Evolutionary conservation across 306 rosid genomes (phyloP).

Genomic region (Gastrolobium villosum): DNA sequence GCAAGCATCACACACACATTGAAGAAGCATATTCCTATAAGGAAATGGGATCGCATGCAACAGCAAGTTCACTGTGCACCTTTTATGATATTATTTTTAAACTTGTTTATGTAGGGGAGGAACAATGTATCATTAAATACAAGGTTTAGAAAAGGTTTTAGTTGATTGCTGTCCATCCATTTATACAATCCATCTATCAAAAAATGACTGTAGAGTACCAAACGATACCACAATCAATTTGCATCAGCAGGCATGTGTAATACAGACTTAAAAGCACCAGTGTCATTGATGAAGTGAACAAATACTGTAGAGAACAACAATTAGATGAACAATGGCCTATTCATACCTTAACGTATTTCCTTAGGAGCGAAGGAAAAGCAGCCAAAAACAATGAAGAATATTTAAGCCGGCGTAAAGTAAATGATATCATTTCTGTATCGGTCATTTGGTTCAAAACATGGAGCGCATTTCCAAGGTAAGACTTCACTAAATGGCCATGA

Average conservation of each 20-base stretch:
- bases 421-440: slow-evolving; percentile 90
- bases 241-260: slow-evolving; percentile 37
- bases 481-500: slow-evolving; percentile 80
- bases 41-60: slow-evolving; percentile 26
- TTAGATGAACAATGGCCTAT: slow-evolving; percentile 6
- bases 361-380: slow-evolving; percentile 87
- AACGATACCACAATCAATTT: slow-evolving; percentile 35
- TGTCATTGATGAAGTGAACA: slow-evolving; percentile 1
- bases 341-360: slow-evolving; percentile 89
- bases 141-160: slow-evolving; percentile 14
- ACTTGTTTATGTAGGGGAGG: slow-evolving; percentile 17
- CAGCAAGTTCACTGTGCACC: background rate
- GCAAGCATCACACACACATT: slow-evolving; percentile 32
- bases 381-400: slow-evolving; percentile 81
- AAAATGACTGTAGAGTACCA: slow-evolving; percentile 5
- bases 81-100: slow-evolving; percentile 9
- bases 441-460: slow-evolving; percentile 98
- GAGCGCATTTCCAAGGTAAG: slow-evolving; percentile 94
- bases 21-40: slow-evolving; percentile 28
- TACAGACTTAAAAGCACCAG: slow-evolving; percentile 27
- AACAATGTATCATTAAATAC: slow-evolving; percentile 9
- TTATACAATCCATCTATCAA: slow-evolving; percentile 15
- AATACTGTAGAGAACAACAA: slow-evolving; percentile 30
- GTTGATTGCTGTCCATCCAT: background rate
- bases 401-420: slow-evolving; percentile 81